Evolutionary conservation across 2,329 filamentous ascomycete species (phyloP).

Genomic region (Cladosporium sp.): DNA sequence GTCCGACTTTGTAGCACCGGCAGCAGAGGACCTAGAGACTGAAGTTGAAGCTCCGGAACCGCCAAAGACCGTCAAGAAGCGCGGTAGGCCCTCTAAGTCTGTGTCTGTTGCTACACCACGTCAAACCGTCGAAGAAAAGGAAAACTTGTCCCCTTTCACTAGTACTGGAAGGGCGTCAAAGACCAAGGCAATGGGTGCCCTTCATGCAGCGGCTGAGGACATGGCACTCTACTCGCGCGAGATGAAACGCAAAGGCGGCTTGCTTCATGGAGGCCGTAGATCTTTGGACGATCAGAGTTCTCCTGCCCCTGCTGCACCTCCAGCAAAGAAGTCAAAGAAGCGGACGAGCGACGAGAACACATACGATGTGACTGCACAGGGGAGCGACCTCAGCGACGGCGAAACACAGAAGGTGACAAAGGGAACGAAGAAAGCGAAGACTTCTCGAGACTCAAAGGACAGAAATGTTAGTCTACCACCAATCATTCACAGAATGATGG

Average conservation of each 20-base stretch:
- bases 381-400: slow-evolving; percentile 47
- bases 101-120: slow-evolving; percentile 31
- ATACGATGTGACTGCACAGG: slow-evolving; percentile 42
- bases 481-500: slow-evolving; percentile 71
- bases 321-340: slow-evolving; percentile 33
- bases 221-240: slow-evolving; percentile 92
- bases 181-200: slow-evolving; percentile 71
- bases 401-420: slow-evolving; percentile 48
- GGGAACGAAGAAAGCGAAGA: slow-evolving; percentile 56
- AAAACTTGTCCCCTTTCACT: slow-evolving; percentile 79
- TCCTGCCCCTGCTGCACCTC: slow-evolving; percentile 23
- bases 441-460: slow-evolving; percentile 42
- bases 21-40: slow-evolving; percentile 25
- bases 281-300: slow-evolving; percentile 44
- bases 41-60: slow-evolving; percentile 22
- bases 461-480: slow-evolving; percentile 49
- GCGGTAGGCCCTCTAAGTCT: slow-evolving; percentile 30
- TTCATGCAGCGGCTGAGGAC: slow-evolving; percentile 78
- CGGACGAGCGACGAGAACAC: slow-evolving; percentile 41
- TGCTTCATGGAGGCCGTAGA: slow-evolving; percentile 59
- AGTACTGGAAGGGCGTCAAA: slow-evolving; percentile 81
- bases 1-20: background rate
- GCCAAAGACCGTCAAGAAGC: slow-evolving; percentile 30
- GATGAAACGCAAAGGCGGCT: slow-evolving; percentile 74
- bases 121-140: slow-evolving; percentile 54